Percentiles rank a stretch among this genome's conserved stretches.
Conservation (phyloP, 768 basidiomycete species). For the Naganishia onofrii region DNA sequence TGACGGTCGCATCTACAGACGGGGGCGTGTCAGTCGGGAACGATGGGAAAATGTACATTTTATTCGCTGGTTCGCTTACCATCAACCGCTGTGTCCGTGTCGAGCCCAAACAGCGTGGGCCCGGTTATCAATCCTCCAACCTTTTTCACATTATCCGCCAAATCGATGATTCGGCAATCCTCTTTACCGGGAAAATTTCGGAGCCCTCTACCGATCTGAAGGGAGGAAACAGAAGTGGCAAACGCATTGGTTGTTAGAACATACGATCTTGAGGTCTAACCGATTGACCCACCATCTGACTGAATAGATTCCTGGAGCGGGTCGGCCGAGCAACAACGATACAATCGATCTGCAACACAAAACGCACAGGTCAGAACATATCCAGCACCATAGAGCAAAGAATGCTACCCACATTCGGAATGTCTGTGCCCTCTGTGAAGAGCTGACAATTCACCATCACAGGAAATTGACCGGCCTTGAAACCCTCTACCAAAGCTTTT, state of each 20-base stretch:
- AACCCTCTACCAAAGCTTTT: slow-evolving; percentile 63
- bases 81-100: slow-evolving; percentile 62
- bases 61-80: slow-evolving; percentile 53
- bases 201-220: slow-evolving; percentile 86
- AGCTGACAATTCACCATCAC: slow-evolving; percentile 83
- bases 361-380: slow-evolving; percentile 25
- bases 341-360: slow-evolving; percentile 67
- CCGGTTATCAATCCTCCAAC: slow-evolving; percentile 70
- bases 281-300: slow-evolving; percentile 87
- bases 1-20: slow-evolving; percentile 58
- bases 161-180: slow-evolving; percentile 85
- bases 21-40: not conserved
- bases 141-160: slow-evolving; percentile 72
- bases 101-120: slow-evolving; percentile 81
- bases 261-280: too few relatives aligned
- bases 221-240: not conserved
- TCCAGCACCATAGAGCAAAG: slow-evolving; percentile 24
- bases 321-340: slow-evolving; percentile 84
- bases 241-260: too few relatives aligned
- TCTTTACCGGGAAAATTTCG: slow-evolving; percentile 77
- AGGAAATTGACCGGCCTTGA: slow-evolving; percentile 71
- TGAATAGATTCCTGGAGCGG: slow-evolving; percentile 78
- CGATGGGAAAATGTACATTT: slow-evolving; percentile 20
- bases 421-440: slow-evolving; percentile 89
- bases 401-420: slow-evolving; percentile 61